Conservation (phyloP, 495 filamentous ascomycete species). For the Neurospora pannonica region DNA sequence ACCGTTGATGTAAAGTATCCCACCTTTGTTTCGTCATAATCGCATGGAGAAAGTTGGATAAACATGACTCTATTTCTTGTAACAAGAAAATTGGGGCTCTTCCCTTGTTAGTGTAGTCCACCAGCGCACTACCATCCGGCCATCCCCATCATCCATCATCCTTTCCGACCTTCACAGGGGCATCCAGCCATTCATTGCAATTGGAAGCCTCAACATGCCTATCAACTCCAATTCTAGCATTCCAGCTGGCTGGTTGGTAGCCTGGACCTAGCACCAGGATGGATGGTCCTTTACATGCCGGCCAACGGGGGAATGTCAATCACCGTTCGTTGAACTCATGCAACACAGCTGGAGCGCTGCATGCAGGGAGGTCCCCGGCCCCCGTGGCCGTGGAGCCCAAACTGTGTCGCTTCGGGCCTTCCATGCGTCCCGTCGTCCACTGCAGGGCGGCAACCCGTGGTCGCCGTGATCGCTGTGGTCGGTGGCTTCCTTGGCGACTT, state of each 20-base stretch:
- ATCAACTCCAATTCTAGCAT: not conserved
- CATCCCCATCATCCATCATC: too few relatives aligned
- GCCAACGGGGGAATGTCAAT: not conserved
- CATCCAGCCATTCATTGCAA: not conserved
- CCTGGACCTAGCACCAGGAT: too few relatives aligned
- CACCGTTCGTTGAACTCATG: not conserved
- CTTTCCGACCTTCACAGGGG: not conserved
- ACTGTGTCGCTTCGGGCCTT: not conserved
- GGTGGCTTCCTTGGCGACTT: not conserved
- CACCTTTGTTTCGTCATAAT: not conserved
- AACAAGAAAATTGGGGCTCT: not conserved
- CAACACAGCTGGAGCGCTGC: not conserved
- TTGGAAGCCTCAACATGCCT: not conserved
- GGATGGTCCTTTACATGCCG: too few relatives aligned
- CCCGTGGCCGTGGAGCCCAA: not conserved
- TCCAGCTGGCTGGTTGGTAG: not conserved
- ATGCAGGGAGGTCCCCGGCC: not conserved
- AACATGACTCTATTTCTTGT: not conserved
- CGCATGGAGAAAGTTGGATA: not conserved
- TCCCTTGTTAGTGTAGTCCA: not conserved
- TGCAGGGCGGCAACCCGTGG: not conserved
- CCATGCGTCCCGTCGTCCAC: not conserved
- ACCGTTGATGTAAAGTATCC: not conserved
- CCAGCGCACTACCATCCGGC: too few relatives aligned
- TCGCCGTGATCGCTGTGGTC: not conserved